Conservation (phyloP, 768 basidiomycete genomes). For the Clavulina sp. region DNA sequence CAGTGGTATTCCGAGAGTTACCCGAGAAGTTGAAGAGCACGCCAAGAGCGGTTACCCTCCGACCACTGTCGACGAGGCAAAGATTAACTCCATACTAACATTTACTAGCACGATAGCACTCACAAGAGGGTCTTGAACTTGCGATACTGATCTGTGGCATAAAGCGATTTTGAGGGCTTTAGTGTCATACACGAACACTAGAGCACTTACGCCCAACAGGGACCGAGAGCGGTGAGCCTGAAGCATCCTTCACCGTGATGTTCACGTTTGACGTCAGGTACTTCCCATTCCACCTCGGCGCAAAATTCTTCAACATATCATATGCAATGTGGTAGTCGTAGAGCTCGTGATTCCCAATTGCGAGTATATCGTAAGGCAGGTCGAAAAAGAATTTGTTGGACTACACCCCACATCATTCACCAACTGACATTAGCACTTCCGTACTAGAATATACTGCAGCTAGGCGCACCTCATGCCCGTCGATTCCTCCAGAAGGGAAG, state of each 20-base stretch:
- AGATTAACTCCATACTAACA: too few species aligned
- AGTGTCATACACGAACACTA: too few species aligned
- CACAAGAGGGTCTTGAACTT: conserved; percentile 65
- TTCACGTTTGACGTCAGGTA: conserved; percentile 79
- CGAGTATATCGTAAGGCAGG: conserved; percentile 64
- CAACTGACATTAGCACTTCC: too few species aligned
- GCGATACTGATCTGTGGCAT: conserved; percentile 35
- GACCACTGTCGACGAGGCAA: too few species aligned
- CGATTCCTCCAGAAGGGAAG: conserved; percentile 47
- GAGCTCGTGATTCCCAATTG: conserved; percentile 85
- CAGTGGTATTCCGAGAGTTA: conserved; percentile 52
- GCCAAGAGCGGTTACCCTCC: conserved; percentile 61
- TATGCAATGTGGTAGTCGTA: conserved; percentile 49
- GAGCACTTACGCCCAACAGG: conserved; percentile 26
- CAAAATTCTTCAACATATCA: conserved; percentile 59
- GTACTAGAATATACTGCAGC: too few species aligned
- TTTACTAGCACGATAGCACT: too few species aligned
- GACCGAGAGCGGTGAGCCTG: conserved; percentile 23
- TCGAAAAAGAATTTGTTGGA: conserved; percentile 56
- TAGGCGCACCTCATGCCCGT: conserved; percentile 49
- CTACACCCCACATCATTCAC: too few species aligned
- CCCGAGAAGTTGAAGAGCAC: conserved; percentile 62
- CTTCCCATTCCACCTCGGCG: conserved; percentile 42
- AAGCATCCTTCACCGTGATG: conserved; percentile 45
- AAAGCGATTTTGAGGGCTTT: too few species aligned